Conservation (phyloP, 2,329 filamentous ascomycete genomes). For the Blumeria graminis region DNA sequence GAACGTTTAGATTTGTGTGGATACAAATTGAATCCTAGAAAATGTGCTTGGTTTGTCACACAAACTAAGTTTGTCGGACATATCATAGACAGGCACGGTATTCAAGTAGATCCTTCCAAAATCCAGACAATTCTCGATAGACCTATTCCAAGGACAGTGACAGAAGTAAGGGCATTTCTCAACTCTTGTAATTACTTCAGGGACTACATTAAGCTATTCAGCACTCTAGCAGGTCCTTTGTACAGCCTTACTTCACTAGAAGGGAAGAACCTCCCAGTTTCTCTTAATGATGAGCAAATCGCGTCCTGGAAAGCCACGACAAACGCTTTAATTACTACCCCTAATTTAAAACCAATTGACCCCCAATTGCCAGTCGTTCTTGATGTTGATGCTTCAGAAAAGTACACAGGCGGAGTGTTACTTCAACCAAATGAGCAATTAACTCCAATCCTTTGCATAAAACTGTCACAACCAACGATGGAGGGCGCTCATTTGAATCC, state of each 20-base stretch:
- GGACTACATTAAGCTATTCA: background rate
- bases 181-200: background rate
- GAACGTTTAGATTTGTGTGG: background rate
- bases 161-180: no score
- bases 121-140: no score
- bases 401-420: background rate
- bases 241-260: background rate
- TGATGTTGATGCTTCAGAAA: background rate
- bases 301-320: background rate
- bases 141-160: no score
- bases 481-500: background rate
- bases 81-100: background rate
- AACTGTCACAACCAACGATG: background rate
- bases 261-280: background rate
- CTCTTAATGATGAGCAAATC: background rate
- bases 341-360: background rate
- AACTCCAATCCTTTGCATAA: background rate
- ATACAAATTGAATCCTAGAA: background rate
- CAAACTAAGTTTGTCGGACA: background rate
- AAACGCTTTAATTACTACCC: background rate
- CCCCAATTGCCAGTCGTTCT: background rate
- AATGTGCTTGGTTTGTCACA: background rate
- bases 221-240: background rate
- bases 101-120: no score
- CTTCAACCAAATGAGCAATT: background rate